These are phyloP conservation scores for Aspergillus asperescens DNA, from an alignment of 495 filamentous ascomycete genomes.

Conservation along the genomic window DNA sequence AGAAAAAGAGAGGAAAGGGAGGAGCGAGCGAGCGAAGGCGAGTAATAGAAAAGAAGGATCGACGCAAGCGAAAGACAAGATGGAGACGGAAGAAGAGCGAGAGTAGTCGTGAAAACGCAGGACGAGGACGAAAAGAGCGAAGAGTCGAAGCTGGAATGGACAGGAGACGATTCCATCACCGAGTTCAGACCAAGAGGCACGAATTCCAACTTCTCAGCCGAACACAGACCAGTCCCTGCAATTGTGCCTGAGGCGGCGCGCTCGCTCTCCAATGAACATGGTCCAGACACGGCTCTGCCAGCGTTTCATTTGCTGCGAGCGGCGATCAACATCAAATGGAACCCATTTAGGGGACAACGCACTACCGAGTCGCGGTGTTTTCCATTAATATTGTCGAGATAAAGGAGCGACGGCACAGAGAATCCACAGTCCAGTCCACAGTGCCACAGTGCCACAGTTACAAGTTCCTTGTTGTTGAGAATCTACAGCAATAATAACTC, in stretches of 20 bases:
- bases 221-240: not conserved
- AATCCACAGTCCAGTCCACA: not conserved
- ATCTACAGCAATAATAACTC: no score
- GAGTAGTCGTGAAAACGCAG: conserved; percentile 8
- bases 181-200: not conserved
- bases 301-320: conserved; percentile 1
- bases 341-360: not conserved
- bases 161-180: conserved; percentile 4
- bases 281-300: not conserved
- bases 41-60: not conserved
- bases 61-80: conserved; percentile 10
- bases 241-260: not conserved
- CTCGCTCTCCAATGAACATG: not conserved
- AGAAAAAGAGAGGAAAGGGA: conserved; percentile 4
- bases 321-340: conserved; percentile 4
- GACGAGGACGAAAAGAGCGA: conserved; percentile 13
- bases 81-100: conserved; percentile 9
- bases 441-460: not conserved
- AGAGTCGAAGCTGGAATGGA: conserved; percentile 3
- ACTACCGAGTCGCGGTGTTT: not conserved
- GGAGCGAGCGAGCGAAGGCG: conserved; percentile 1
- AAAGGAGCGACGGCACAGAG: conserved; percentile 1
- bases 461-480: not conserved
- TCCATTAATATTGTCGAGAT: conserved; percentile 1
- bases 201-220: conserved; percentile 5